phyloP scores from a whole-genome alignment of 139 green algal genomes.

The Chlorella sorokiniana region DNA sequence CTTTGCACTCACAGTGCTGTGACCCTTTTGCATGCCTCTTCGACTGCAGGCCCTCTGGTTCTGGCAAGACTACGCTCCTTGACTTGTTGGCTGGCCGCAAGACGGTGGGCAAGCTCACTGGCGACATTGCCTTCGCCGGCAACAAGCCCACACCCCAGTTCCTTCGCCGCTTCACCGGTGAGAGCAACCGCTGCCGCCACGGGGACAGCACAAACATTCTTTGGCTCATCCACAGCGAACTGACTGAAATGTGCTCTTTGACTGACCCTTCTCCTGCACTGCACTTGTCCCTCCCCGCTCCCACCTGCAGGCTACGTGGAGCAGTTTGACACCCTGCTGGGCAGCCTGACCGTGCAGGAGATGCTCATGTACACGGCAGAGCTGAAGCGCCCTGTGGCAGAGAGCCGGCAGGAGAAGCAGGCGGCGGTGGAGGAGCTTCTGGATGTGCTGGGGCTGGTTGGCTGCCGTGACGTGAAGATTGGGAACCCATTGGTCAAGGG shows the following conservation, averaged over 20 bases:
- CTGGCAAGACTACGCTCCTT: constrained; percentile 58
- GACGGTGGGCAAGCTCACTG: constrained; percentile 55
- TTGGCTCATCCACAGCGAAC: too few species aligned
- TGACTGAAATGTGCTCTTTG: too few species aligned
- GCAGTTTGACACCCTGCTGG: constrained; percentile 63
- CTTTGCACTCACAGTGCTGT: not conserved
- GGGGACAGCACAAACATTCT: too few species aligned
- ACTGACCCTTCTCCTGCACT: too few species aligned
- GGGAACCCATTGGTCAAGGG: constrained; percentile 8
- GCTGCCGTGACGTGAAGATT: constrained; percentile 14
- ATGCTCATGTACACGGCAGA: constrained; percentile 35
- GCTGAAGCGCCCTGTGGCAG: not conserved
- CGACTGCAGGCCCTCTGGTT: constrained; percentile 1
- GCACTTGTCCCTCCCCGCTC: too few species aligned
- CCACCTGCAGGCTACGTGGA: constrained; percentile 83
- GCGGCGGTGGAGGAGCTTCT: constrained; percentile 62
- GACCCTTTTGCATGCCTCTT: not conserved
- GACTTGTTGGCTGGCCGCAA: constrained; percentile 62
- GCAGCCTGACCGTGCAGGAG: constrained; percentile 42
- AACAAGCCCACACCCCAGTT: constrained; percentile 62
- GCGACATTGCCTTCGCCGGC: constrained; percentile 71
- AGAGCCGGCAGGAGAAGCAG: constrained; percentile 1
- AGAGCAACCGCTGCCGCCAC: too few species aligned
- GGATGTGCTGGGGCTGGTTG: constrained; percentile 48
- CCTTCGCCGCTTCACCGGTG: constrained; percentile 72